Conservation (phyloP, 306 rosid genomes). For the cucumber (Cucumis sativus) region DNA sequence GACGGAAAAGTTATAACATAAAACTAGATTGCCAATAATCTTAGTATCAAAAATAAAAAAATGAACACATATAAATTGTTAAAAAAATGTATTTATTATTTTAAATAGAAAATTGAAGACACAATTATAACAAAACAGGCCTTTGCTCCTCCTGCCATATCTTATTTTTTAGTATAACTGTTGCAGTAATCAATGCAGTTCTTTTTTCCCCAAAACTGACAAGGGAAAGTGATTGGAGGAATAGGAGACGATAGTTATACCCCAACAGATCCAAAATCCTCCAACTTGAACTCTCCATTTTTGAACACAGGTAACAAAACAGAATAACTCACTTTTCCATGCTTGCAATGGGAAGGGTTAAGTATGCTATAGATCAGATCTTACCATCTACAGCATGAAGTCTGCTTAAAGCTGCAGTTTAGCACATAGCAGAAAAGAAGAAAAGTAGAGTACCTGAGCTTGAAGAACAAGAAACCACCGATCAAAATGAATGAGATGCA, state of each 20-base stretch:
- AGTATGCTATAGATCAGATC: background rate
- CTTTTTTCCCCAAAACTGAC: background rate
- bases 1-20: background rate
- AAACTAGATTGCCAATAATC: background rate
- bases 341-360: background rate
- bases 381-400: background rate
- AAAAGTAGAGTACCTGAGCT: constrained; percentile 50
- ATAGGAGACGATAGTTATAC: background rate
- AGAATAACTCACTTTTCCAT: background rate
- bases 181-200: background rate
- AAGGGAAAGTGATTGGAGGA: background rate
- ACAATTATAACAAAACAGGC: background rate
- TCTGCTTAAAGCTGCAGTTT: background rate
- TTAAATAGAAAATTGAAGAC: background rate
- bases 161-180: background rate
- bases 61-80: background rate
- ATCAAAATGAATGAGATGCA: constrained; percentile 74
- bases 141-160: background rate
- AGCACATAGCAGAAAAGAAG: constrained; percentile 10
- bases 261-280: background rate
- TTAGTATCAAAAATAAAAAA: background rate
- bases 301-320: background rate
- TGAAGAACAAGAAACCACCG: constrained; percentile 83
- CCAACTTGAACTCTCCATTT: background rate
- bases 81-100: background rate